A percentile compares a stretch with the other conserved stretches of the same genome.
phyloP scores from a whole-genome alignment of 352 stramenopile genomes.

The Globisporangium middletonii region DNA sequence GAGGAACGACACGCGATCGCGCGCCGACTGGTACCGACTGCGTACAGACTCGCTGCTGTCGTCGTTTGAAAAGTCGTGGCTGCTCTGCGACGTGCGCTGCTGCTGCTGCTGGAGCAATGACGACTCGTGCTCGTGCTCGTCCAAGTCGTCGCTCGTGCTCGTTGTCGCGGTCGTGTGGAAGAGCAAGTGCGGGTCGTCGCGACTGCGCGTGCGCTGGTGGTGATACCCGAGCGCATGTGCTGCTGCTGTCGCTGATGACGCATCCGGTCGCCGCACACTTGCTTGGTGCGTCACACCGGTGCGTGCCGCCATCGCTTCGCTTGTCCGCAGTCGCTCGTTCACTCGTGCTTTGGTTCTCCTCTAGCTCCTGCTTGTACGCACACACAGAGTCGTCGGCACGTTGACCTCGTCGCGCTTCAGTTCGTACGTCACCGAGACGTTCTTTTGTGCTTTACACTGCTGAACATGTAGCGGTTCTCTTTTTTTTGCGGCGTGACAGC shows the following conservation, averaged over 20 bases:
- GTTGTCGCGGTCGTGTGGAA: conserved; percentile 3
- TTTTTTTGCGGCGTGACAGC: too few species aligned
- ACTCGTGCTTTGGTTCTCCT: too few species aligned
- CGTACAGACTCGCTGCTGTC: conserved; percentile 6
- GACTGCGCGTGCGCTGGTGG: conserved; percentile 6
- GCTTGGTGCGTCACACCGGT: conserved; percentile 2
- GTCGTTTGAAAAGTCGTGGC: conserved; percentile 5
- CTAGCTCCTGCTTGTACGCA: too few species aligned
- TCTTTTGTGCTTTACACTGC: too few species aligned
- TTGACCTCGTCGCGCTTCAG: too few species aligned
- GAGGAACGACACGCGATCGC: conserved; percentile 29
- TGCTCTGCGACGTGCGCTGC: background rate
- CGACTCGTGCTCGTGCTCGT: conserved; percentile 1
- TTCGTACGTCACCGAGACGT: too few species aligned
- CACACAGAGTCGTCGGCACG: too few species aligned
- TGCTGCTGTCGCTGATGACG: background rate
- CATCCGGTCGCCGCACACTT: conserved; percentile 9
- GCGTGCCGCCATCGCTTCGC: conserved; percentile 3
- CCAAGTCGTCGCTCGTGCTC: conserved; percentile 4
- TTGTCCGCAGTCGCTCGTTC: background rate
- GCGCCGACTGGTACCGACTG: conserved; percentile 14
- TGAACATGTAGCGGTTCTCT: too few species aligned
- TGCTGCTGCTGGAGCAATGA: background rate
- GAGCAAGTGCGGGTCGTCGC: conserved; percentile 7
- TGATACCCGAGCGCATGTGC: background rate